These are phyloP conservation scores for Stevia rebaudiana DNA, from an alignment of 140 eudicot genomes.

Conservation along the genomic window DNA sequence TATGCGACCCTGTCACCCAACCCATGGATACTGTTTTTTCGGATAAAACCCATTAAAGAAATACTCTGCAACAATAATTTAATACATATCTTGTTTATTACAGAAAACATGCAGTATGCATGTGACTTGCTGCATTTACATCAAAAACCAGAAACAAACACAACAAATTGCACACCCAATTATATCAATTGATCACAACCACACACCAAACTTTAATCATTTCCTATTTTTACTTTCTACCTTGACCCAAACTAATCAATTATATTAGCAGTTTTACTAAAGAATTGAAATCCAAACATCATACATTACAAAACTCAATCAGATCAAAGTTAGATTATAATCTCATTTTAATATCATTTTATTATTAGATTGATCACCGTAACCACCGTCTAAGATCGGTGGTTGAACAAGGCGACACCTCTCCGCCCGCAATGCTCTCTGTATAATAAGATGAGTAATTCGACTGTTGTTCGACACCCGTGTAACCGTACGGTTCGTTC, in stretches of 20 bases:
- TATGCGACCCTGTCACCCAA: constrained; percentile 5
- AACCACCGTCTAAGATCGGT: constrained; percentile 68
- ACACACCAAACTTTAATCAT: constrained; percentile 19
- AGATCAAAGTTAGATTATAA: constrained; percentile 22
- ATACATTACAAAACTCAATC: constrained; percentile 12
- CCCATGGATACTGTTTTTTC: constrained; percentile 18
- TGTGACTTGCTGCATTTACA: constrained; percentile 34
- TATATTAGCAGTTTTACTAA: constrained; percentile 27
- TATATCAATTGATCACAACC: constrained; percentile 31
- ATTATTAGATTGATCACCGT: constrained; percentile 41
- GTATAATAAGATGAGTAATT: constrained; percentile 63
- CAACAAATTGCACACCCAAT: constrained; percentile 14
- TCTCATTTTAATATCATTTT: too few species aligned
- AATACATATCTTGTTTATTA: constrained; percentile 17
- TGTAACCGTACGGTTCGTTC: constrained; percentile 28
- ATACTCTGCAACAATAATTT: constrained; percentile 13
- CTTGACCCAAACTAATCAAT: constrained; percentile 27
- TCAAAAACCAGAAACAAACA: constrained; percentile 22
- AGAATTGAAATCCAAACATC: constrained; percentile 18
- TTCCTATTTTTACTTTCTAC: not conserved
- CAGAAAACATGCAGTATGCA: constrained; percentile 29
- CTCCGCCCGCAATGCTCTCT: constrained; percentile 65
- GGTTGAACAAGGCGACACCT: constrained; percentile 79
- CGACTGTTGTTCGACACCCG: constrained; percentile 66
- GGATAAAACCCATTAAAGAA: constrained; percentile 17